Conservation (phyloP, 331 rosid genomes). For the Quercus lobata region DNA sequence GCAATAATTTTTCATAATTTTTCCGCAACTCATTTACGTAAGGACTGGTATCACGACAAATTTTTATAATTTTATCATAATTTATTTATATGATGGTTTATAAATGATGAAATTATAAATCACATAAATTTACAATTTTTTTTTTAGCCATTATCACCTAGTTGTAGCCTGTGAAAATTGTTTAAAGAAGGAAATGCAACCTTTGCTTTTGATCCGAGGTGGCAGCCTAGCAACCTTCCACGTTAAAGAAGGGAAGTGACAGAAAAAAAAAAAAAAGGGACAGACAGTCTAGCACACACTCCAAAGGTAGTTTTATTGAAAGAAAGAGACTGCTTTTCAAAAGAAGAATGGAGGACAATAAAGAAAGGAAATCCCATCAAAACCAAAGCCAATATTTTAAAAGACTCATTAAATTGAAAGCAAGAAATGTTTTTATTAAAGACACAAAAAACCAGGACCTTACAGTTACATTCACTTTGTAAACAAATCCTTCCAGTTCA, state of each 20-base stretch:
- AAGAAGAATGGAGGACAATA: not conserved
- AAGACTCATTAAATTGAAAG: not conserved
- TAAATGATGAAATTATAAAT: too few species aligned
- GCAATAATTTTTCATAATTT: too few species aligned
- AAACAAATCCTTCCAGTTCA: not conserved
- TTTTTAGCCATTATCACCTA: too few species aligned
- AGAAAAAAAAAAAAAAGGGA: not conserved
- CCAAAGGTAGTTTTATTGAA: not conserved
- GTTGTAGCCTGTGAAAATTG: too few species aligned
- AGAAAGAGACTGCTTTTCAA: conserved; percentile 3
- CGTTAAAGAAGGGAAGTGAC: not conserved
- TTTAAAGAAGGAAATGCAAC: not conserved
- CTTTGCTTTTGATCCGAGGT: not conserved
- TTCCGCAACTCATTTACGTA: rapidly evolving
- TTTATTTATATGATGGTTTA: rapidly evolving
- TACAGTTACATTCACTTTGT: not conserved
- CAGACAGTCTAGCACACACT: not conserved
- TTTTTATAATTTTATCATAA: too few species aligned
- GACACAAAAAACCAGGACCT: not conserved
- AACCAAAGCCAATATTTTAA: not conserved
- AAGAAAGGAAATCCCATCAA: not conserved
- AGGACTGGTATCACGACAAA: too few species aligned
- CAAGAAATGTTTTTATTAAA: not conserved
- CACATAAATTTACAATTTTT: too few species aligned
- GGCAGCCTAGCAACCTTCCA: not conserved